Percentiles rank a stretch among this genome's conserved stretches.
Evolutionary conservation across 2,329 filamentous ascomycete species (phyloP).

Genomic region (Tolypocladium tropicale): DNA sequence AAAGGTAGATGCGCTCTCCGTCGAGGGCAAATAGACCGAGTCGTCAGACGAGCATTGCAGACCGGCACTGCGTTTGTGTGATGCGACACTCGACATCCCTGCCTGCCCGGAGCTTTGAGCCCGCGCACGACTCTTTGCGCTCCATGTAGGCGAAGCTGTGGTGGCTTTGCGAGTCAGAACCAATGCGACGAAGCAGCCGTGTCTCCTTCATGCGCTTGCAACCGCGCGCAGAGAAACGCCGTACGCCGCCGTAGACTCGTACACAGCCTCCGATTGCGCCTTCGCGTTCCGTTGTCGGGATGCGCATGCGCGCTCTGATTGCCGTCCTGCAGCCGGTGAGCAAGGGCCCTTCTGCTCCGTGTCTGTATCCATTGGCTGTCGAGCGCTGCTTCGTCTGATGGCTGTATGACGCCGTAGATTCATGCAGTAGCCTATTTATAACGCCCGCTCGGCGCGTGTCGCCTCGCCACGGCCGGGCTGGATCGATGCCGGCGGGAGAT

Average conservation of each 20-base stretch:
- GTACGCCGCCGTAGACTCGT: background rate
- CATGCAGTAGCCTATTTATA: background rate
- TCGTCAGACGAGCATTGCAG: too few relatives aligned
- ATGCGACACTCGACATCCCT: background rate
- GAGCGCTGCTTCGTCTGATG: background rate
- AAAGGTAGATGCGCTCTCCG: background rate
- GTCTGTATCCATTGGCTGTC: background rate
- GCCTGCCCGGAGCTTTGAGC: background rate
- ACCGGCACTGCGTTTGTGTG: background rate
- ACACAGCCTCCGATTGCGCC: background rate
- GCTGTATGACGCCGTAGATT: too few relatives aligned
- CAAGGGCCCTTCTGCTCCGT: background rate
- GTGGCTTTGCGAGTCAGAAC: too few relatives aligned
- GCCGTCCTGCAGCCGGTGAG: background rate
- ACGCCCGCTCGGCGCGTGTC: background rate
- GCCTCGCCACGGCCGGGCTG: background rate
- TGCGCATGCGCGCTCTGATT: too few relatives aligned
- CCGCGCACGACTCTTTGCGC: background rate
- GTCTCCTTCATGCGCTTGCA: background rate
- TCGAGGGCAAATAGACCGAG: too few relatives aligned
- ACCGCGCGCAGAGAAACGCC: background rate
- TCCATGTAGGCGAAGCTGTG: too few relatives aligned
- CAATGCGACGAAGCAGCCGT: too few relatives aligned
- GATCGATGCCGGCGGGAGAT: background rate
- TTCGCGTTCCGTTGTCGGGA: too few relatives aligned